Conservation (phyloP, 1,284 basidiomycete species). For the Hemileia vastatrix region DNA sequence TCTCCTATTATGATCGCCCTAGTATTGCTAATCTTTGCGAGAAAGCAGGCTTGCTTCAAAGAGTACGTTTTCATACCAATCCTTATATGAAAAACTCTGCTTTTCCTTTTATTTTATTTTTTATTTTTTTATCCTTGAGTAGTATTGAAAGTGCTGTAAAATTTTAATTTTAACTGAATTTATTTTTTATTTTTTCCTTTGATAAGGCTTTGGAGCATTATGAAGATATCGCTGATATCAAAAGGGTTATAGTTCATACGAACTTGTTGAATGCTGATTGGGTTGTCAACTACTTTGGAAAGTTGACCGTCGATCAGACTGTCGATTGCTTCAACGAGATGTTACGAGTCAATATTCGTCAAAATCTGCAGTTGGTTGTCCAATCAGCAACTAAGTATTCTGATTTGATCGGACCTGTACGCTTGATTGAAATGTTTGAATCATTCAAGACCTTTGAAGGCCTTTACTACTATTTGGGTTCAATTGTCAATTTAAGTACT, state of each 20-base stretch:
- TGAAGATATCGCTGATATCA: conserved; percentile 93
- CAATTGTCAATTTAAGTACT: conserved; percentile 90
- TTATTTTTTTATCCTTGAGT: conserved; percentile 19
- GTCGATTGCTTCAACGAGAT: conserved; percentile 95
- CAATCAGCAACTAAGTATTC: conserved; percentile 99
- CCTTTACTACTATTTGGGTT: conserved; percentile 95
- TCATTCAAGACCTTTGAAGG: conserved; percentile 97
- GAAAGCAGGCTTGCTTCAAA: conserved; percentile 90
- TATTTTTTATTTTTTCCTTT: conserved; percentile 2
- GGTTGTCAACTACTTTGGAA: conserved; percentile 96
- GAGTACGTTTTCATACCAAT: conserved; percentile 51
- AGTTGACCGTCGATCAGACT: conserved; percentile 96
- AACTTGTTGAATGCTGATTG: conserved; percentile 83
- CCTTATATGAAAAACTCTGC: background rate
- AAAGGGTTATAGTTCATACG: conserved; percentile 92
- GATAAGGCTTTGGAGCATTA: conserved; percentile 92
- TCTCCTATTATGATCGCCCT: conserved; percentile 90
- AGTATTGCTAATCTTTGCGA: conserved; percentile 97
- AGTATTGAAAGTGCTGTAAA: no score
- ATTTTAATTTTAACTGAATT: background rate
- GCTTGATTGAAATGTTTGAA: conserved; percentile 98
- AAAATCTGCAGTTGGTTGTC: conserved; percentile 92
- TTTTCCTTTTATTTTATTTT: background rate
- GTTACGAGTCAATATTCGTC: conserved; percentile 92
- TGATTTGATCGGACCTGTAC: conserved; percentile 91